Evolutionary conservation across 306 rosid genomes (phyloP).

Genomic region (Citrullus colocynthis): DNA sequence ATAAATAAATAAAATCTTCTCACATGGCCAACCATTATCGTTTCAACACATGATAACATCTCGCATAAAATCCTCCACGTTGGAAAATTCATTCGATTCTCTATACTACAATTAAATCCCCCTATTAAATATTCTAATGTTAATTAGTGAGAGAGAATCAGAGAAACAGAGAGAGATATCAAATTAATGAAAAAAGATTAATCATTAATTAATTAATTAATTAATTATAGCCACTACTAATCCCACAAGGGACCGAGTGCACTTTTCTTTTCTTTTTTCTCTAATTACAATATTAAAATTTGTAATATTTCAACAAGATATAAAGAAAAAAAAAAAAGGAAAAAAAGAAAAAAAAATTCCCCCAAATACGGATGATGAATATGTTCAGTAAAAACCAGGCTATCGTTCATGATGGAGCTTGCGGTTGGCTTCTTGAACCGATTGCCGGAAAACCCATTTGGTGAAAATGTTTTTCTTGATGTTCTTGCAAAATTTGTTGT

Average conservation of each 20-base stretch:
- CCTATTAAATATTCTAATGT: background rate
- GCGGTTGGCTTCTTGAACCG: constrained; percentile 7
- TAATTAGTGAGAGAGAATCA: background rate
- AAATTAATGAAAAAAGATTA: background rate
- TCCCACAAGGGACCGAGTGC: constrained; percentile 16
- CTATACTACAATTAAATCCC: background rate
- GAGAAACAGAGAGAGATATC: background rate
- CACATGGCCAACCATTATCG: constrained; percentile 10
- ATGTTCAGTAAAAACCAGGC: constrained; percentile 6
- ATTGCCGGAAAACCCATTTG: constrained; percentile 18
- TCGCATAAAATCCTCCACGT: background rate
- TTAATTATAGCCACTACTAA: constrained; percentile 11
- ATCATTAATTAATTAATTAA: background rate
- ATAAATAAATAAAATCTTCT: background rate
- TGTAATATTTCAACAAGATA: background rate
- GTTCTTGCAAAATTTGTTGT: constrained; percentile 5
- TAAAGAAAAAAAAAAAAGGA: background rate
- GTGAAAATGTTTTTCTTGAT: constrained; percentile 2
- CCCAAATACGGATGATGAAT: constrained; percentile 2
- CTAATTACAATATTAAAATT: background rate
- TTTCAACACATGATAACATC: background rate
- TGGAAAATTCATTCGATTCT: background rate
- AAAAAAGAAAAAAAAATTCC: background rate
- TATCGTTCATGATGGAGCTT: constrained; percentile 6
- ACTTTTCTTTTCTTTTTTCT: background rate